Conservation (phyloP, 768 basidiomycete genomes). For the Daedaleopsis nitida region DNA sequence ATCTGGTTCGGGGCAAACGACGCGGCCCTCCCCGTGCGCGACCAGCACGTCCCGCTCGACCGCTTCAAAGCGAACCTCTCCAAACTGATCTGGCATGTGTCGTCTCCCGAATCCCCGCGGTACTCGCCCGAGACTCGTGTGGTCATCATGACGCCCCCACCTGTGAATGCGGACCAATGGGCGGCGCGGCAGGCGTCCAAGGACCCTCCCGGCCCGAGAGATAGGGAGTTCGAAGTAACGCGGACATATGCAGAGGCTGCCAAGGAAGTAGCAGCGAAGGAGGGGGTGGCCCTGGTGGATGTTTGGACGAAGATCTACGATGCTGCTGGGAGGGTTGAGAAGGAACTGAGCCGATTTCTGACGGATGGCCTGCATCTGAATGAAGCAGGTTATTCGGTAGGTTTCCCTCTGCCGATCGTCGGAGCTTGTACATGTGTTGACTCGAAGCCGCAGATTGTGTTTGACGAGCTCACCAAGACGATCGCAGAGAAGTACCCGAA, state of each 20-base stretch:
- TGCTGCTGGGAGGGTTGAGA: constrained; percentile 65
- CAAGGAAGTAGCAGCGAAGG: constrained; percentile 54
- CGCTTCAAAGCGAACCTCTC: constrained; percentile 66
- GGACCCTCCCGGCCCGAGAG: constrained; percentile 51
- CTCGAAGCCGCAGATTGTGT: constrained; percentile 57
- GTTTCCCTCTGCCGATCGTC: constrained; percentile 23
- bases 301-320: constrained; percentile 75
- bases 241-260: constrained; percentile 73
- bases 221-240: constrained; percentile 65
- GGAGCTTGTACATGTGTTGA: background rate
- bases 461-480: constrained; percentile 57
- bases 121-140: constrained; percentile 75
- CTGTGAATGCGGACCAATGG: constrained; percentile 68
- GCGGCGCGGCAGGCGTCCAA: constrained; percentile 49
- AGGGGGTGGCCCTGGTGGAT: constrained; percentile 67
- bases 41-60: constrained; percentile 76
- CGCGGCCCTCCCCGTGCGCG: constrained; percentile 60
- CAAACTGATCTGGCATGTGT: constrained; percentile 63
- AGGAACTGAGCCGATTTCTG: constrained; percentile 52
- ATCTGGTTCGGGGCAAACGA: constrained; percentile 96
- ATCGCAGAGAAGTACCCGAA: constrained; percentile 66
- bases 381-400: constrained; percentile 70
- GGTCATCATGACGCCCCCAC: constrained; percentile 84
- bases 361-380: constrained; percentile 84
- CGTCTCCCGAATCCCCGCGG: constrained; percentile 58